Percentiles rank a stretch among this genome's conserved stretches.
Conservation (phyloP, 352 stramenopile genomes). For the Elongisporangium prolatum region DNA sequence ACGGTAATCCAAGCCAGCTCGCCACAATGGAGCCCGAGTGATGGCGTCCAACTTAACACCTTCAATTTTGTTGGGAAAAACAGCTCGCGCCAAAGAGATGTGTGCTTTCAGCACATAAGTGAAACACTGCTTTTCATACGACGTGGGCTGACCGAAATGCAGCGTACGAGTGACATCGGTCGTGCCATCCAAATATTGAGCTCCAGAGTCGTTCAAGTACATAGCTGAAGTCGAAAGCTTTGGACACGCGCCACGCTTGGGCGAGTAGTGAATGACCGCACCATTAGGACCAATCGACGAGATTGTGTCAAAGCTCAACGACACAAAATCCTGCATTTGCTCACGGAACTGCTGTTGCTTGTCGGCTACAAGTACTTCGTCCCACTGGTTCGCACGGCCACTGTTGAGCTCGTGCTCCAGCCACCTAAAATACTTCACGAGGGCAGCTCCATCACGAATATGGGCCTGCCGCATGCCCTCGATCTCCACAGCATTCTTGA, state of each 20-base stretch:
- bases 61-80: constrained; percentile 90
- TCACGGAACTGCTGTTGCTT: constrained; percentile 88
- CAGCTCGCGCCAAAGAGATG: constrained; percentile 90
- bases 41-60: constrained; percentile 96
- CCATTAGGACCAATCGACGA: constrained; percentile 95
- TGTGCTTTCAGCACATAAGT: constrained; percentile 97
- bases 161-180: constrained; percentile 99
- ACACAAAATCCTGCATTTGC: constrained; percentile 86
- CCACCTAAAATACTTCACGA: constrained; percentile 94
- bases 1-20: constrained; percentile 93
- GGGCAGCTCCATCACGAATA: constrained; percentile 93
- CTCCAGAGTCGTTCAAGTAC: constrained; percentile 98
- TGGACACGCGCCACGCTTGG: constrained; percentile 72
- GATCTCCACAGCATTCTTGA: constrained; percentile 95
- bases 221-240: constrained; percentile 91
- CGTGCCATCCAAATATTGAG: constrained; percentile 98
- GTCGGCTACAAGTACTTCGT: constrained; percentile 87
- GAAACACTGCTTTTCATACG: constrained; percentile 93
- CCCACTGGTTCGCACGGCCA: constrained; percentile 50
- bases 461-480: constrained; percentile 93
- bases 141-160: constrained; percentile 92
- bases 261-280: constrained; percentile 95
- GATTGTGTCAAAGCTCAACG: constrained; percentile 98
- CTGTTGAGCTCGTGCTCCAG: constrained; percentile 72
- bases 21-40: constrained; percentile 94